These are phyloP conservation scores for Pythium folliculosum DNA, from an alignment of 352 stramenopile species.

Conservation along the genomic window DNA sequence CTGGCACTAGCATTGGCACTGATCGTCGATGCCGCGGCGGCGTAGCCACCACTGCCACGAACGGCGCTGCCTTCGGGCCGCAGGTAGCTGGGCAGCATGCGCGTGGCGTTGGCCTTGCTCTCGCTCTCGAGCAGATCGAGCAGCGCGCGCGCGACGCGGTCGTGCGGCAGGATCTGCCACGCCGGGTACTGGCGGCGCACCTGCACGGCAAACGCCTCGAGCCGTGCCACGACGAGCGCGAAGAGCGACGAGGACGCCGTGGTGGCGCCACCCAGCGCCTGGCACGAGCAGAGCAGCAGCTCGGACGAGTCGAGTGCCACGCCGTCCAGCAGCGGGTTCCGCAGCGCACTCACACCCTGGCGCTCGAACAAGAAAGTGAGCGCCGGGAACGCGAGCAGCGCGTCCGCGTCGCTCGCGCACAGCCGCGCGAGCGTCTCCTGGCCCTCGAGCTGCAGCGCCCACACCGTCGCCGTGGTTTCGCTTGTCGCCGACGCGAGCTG, in stretches of 20 bases:
- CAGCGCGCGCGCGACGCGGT: conserved; percentile 52
- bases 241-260: conserved; percentile 45
- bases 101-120: conserved; percentile 48
- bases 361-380: conserved; percentile 47
- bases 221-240: conserved; percentile 49
- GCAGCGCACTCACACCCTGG: conserved; percentile 43
- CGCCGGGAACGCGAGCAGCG: conserved; percentile 35
- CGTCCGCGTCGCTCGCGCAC: conserved; percentile 50
- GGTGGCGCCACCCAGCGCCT: conserved; percentile 24
- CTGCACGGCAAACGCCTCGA: conserved; percentile 55
- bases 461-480: conserved; percentile 2
- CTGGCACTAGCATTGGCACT: not conserved
- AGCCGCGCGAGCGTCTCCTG: conserved; percentile 50
- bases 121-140: conserved; percentile 62
- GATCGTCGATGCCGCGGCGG: too few relatives aligned
- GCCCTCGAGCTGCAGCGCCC: conserved; percentile 47
- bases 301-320: conserved; percentile 69
- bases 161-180: conserved; percentile 60
- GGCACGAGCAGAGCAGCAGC: conserved; percentile 65
- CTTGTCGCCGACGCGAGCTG: conserved; percentile 22
- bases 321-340: conserved; percentile 69
- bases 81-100: conserved; percentile 61
- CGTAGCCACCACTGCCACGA: not conserved
- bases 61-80: conserved; percentile 14
- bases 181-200: conserved; percentile 38